A percentile compares a stretch with the other conserved stretches of the same genome.
Conservation (phyloP, 2,329 filamentous ascomycete species). For the Paracorniculantispora psalliotae region DNA sequence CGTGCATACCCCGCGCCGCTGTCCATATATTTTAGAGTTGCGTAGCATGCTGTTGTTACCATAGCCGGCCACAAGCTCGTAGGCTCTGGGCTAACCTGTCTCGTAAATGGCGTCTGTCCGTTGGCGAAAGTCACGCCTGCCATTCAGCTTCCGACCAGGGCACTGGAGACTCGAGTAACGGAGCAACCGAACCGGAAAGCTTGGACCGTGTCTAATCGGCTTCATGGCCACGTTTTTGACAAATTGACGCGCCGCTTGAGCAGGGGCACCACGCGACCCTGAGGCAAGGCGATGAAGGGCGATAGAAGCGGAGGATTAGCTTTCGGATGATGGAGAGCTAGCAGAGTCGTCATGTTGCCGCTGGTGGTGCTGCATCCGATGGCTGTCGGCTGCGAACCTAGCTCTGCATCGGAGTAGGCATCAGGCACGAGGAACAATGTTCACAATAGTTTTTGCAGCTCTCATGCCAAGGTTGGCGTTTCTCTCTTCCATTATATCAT, state of each 20-base stretch:
- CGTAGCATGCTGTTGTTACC: background rate
- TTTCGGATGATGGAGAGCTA: background rate
- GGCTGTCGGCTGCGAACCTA: background rate
- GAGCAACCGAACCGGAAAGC: background rate
- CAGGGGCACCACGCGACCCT: background rate
- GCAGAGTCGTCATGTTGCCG: background rate
- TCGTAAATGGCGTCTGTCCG: background rate
- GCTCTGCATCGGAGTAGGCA: background rate
- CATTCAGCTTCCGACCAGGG: background rate
- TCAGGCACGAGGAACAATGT: background rate
- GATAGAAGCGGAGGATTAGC: background rate
- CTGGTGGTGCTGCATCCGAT: background rate
- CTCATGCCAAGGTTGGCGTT: background rate
- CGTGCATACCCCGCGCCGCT: background rate
- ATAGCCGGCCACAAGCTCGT: background rate
- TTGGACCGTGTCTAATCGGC: background rate
- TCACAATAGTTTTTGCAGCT: too few species aligned
- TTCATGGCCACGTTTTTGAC: background rate
- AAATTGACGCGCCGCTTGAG: background rate
- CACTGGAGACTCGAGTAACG: background rate
- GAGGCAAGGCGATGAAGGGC: background rate
- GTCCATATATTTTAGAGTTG: background rate
- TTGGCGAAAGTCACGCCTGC: background rate
- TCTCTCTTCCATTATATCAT: background rate
- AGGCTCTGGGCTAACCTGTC: background rate